Evolutionary conservation across 1,139 yeast genomes (phyloP), one percentile per base, ranked within the genome.

Genomic region (Kurtzmaniella natalensis): DNA sequence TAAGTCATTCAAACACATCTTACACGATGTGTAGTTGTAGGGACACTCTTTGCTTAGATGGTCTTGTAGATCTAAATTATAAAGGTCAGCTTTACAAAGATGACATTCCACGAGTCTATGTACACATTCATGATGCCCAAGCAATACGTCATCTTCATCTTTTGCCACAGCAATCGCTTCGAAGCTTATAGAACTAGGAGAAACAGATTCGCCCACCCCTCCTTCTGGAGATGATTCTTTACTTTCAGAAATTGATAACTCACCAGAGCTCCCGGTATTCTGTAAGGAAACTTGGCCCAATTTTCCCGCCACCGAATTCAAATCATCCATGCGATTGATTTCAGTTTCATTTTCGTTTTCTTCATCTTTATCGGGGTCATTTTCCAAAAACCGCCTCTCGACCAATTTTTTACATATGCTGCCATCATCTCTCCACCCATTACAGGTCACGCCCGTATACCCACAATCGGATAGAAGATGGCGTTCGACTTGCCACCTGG

Each of bases 401-500:
- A 47, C 47, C 10, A 40, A 7, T 7, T 30, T 19, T 9, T 32
- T 30, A 19, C 45, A 41, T 3, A 30, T 37, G 5, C 34, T 39
- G 2, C 35, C 43, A 13, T 36, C 34, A 9, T 30, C 37, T 33
- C 67, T 35, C 2, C 25, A 32, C 1, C 70, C 66, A 33, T 51
- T 47, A 43, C 81, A 81, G 26, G 39, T 39, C 1, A 79, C 75
- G 3, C 73, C 69, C 0, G 81, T 76, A 44, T 54, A 69, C 6
- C 55, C 68, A 51, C 88, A 81, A 18, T 67, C 74, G 2, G 53
- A 51, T 6, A 57, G 32, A 2, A 76, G 58, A 53, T 81, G 88
- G 30, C 61, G 67, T 31, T 70, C 71, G 5, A 79, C 46, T 36
- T 74, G 70, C 83, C 87, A 79, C 19, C 86, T 57, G 39, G 75